These are phyloP conservation scores for Sicyos baderoa DNA, from an alignment of 306 rosid genomes.

Conservation along the genomic window DNA sequence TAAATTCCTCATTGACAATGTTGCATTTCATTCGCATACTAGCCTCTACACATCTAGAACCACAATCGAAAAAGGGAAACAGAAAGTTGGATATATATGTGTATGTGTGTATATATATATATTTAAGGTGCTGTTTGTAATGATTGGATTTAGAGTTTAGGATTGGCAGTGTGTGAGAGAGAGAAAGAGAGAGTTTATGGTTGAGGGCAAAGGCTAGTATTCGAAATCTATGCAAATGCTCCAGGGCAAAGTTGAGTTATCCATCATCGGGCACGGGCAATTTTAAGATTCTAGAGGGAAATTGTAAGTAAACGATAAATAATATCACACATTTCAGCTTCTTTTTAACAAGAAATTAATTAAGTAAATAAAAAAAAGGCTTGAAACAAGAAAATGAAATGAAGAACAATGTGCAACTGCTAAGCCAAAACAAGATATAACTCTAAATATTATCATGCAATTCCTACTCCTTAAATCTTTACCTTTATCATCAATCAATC, in stretches of 20 bases:
- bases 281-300: not conserved
- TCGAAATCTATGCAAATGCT: not conserved
- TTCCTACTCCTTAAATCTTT: not conserved
- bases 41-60: constrained; percentile 14
- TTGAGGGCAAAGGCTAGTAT: constrained; percentile 13
- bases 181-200: not conserved
- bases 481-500: not conserved
- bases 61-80: not conserved
- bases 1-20: not conserved
- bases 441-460: not conserved
- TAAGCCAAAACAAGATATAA: too few relatives aligned
- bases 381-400: too few relatives aligned
- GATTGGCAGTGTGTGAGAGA: not conserved
- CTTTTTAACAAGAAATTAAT: not conserved
- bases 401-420: too few relatives aligned
- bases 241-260: not conserved
- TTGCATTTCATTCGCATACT: not conserved
- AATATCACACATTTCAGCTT: not conserved
- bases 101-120: too few relatives aligned
- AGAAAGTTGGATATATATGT: not conserved
- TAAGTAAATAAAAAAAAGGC: too few relatives aligned
- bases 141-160: too few relatives aligned
- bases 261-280: constrained; percentile 14
- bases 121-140: too few relatives aligned
- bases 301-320: too few relatives aligned